Evolutionary conservation across 495 filamentous ascomycete genomes (phyloP).

Genomic region (Trichoderma asperelloides): DNA sequence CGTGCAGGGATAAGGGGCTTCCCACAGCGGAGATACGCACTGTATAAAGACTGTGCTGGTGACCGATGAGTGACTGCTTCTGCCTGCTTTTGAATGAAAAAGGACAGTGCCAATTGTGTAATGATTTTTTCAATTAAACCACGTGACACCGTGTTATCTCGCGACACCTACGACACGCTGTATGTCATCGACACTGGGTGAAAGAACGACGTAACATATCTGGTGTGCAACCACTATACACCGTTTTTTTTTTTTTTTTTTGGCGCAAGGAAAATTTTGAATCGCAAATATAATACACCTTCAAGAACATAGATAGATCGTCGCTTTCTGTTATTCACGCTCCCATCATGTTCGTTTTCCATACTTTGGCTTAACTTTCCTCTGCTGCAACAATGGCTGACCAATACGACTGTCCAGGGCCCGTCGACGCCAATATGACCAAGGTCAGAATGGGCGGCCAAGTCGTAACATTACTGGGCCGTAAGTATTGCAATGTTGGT

Average conservation of each 20-base stretch:
- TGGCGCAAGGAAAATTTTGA: neutral
- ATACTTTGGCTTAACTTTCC: neutral
- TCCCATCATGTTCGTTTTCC: neutral
- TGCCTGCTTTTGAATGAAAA: neutral
- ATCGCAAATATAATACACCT: neutral
- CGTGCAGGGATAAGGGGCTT: neutral
- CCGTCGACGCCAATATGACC: neutral
- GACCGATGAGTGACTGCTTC: neutral
- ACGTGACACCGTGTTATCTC: slow-evolving; percentile 5
- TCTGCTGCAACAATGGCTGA: neutral
- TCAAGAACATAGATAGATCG: neutral
- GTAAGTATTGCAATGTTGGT: slow-evolving; percentile 16
- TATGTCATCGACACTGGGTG: neutral
- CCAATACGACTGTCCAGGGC: neutral
- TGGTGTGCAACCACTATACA: too few species aligned
- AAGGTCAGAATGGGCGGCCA: slow-evolving; percentile 5
- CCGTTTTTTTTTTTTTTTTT: too few species aligned
- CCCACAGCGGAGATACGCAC: neutral
- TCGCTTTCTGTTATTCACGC: too few species aligned
- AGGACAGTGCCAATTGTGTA: neutral
- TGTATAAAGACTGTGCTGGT: neutral
- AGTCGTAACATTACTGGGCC: slow-evolving; percentile 22
- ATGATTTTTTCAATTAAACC: neutral
- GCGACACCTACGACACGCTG: neutral
- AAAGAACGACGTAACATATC: neutral